phyloP scores from a whole-genome alignment of 1,284 basidiomycete genomes.

The Lignosus rhinocerotis region DNA sequence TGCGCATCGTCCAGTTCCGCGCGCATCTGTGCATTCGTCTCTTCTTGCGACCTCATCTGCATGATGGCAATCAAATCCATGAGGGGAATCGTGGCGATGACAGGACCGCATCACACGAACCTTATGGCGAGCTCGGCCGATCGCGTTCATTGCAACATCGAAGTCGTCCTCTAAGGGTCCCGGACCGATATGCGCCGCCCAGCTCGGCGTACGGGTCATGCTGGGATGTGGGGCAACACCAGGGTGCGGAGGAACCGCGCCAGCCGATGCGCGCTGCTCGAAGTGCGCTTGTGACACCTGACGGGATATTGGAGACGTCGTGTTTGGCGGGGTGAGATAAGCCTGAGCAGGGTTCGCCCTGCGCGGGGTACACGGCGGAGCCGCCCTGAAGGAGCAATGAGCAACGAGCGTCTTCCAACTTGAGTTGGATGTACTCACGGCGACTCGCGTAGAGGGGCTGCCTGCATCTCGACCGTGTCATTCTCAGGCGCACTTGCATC shows the following conservation, averaged over 20 bases:
- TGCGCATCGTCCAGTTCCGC: background rate
- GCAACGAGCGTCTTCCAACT: background rate
- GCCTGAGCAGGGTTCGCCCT: background rate
- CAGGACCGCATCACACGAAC: background rate
- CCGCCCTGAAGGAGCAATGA: background rate
- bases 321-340: constrained; percentile 2
- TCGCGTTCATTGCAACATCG: background rate
- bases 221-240: background rate
- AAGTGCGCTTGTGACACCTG: background rate
- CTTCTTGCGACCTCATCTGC: background rate
- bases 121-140: background rate
- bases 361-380: background rate
- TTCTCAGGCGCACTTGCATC: background rate
- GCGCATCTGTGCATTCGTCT: background rate
- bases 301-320: background rate
- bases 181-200: background rate
- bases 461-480: background rate
- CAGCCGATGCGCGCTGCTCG: background rate
- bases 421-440: background rate
- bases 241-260: no score
- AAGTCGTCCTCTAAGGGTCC: background rate
- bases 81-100: no score
- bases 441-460: background rate
- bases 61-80: no score
- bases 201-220: background rate